Conservation (phyloP, 495 filamentous ascomycete genomes). For the Penicillium lividum region DNA sequence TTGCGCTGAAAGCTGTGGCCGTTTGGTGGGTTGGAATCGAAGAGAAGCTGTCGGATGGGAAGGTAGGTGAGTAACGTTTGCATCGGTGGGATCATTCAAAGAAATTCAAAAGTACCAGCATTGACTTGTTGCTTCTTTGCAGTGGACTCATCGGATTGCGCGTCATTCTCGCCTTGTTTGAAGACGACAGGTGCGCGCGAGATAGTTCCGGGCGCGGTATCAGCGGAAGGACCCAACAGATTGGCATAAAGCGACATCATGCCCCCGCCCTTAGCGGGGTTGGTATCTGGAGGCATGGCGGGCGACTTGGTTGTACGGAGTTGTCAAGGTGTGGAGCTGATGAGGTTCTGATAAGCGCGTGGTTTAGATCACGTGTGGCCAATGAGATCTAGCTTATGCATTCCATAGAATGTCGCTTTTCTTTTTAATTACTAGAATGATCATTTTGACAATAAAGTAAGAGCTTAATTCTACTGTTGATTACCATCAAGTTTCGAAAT, state of each 20-base stretch:
- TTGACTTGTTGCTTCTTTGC: constrained; percentile 72
- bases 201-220: constrained; percentile 60
- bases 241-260: constrained; percentile 65
- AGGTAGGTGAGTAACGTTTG: constrained; percentile 52
- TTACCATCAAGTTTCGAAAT: not conserved
- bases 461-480: not conserved
- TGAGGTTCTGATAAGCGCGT: constrained; percentile 9
- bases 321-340: constrained; percentile 3
- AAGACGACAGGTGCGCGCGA: constrained; percentile 81
- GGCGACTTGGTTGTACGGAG: constrained; percentile 3
- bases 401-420: no score
- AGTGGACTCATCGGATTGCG: constrained; percentile 54
- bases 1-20: constrained; percentile 68
- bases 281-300: constrained; percentile 41
- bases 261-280: constrained; percentile 35
- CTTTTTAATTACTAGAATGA: not conserved
- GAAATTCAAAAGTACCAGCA: constrained; percentile 61
- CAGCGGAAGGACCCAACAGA: constrained; percentile 56
- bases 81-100: constrained; percentile 23
- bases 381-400: not conserved
- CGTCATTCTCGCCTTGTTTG: constrained; percentile 54
- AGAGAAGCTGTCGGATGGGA: constrained; percentile 60
- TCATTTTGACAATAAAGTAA: not conserved
- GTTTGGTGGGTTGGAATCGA: constrained; percentile 82
- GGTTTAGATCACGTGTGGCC: not conserved